Evolutionary conservation across 2,329 filamentous ascomycete species (phyloP), one percentile per base, ranked within the genome.

Genomic region (Pestalotiopsis sp.): DNA sequence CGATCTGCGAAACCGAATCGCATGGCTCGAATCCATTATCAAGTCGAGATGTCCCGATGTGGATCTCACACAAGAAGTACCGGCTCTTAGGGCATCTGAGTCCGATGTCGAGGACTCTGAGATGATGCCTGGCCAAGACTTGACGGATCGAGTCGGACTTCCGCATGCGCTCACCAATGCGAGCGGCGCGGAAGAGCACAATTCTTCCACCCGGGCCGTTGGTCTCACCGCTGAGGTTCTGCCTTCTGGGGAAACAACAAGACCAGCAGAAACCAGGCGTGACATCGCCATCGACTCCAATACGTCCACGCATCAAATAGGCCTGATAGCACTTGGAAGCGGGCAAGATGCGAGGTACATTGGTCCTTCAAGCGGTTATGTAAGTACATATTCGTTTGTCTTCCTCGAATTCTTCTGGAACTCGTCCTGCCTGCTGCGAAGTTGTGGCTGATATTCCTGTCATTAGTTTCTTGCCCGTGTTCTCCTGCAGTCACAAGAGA

Each of bases 301-400:
- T 64, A 57, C 41, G 62, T 17, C 57, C 39, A 63, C 66, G 55
- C 85, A 88, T 69, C 85, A 88, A 69, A 86, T 88, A 17, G 86
- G 86, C 0, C 72, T 88, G 14, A 80, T 88, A 0, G 86, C 86
- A 0, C 76, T 88, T 1, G 84, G 83, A 1, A 79, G 79, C 3
- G 84, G 82, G 27, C 78, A 80, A 58, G 84, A 85, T 23, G 83
- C 82, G 3, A 79, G 84, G 68, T 88, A 88, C 62, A 84, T 88
- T 14, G 86, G 86, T 0, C 86, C 86, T 2, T 88, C 86, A 0
- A 88, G 86, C 49, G 86, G 86, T 1, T 86, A 86, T 67, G 45
- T 52, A 3, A 9, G 45, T 52, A 23, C 2, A 52, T 3, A 52
- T n/a, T 3, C 45, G 17, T 52, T 5, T 45, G 2, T 36, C 31